Base-by-base conservation (phyloP, 169 alveolate species). In the Plasmodium yoelii region DNA sequence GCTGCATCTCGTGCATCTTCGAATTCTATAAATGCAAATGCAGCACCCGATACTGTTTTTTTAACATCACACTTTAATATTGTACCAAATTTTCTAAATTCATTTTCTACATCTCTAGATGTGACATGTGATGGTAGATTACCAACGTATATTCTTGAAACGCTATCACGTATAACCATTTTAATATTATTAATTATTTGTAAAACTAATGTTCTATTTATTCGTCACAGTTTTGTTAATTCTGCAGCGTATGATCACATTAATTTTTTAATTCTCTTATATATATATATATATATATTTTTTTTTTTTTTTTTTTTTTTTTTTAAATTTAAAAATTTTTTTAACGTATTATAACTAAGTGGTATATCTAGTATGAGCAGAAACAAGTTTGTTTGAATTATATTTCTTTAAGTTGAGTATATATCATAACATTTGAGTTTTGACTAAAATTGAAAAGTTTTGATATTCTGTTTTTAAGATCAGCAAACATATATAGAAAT, bases 1-100 rank as follows among this genome's bases (percentile, higher is more conserved):
- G 92, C 92, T 60, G 97, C 97, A 67, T 95, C 97, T 42, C 97
- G 92, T n/a, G 95, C 87, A 63, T 95, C 97, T 56, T 93, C 94
- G 67, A 87, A 95, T 77, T 95, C 97, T 39, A 95, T 59, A 60
- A 95, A 95, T 10, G 97, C 97, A 88, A 91, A 95, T 22, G 96
- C 90, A 63, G 94, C 59, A 1, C 96, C 97, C 8, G 93, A 60
- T 19, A 87, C 95, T 28, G 97, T 92, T 59, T 89, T 93, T 91
- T 95, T 95, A 39, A 95, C 72, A 22, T 95, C 97, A 24, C 95
- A 92, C 46, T 92, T 88, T 19, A 91, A 44, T 10, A 95, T 73
- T 15, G 75, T 93, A 19, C 97, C 97, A 73, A 88, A 95, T 87
- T 88, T 93, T 15, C 94, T 94, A 72, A 95, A 95, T 59, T 94